phyloP scores from a whole-genome alignment of 768 basidiomycete genomes.

The Boletus edulis region DNA sequence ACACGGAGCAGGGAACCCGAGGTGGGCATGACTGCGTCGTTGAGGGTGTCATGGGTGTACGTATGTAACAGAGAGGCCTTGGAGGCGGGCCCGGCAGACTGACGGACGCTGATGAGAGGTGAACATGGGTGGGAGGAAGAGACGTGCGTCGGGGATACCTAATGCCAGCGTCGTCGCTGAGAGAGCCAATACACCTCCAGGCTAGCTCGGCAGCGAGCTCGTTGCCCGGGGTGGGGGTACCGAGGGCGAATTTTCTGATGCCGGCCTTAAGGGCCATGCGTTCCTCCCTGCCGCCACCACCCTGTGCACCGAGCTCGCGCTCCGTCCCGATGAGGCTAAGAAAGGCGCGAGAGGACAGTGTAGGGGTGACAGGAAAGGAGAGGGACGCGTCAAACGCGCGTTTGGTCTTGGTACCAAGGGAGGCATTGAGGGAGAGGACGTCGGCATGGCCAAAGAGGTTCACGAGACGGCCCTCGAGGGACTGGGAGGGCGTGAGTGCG shows the following conservation, averaged over 20 bases:
- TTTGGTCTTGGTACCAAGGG: constrained; percentile 85
- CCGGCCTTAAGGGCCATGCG: constrained; percentile 72
- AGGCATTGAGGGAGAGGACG: constrained; percentile 75
- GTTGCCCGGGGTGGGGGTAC: constrained; percentile 39
- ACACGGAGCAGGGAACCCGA: constrained; percentile 22
- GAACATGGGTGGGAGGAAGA: not conserved
- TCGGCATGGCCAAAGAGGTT: constrained; percentile 95
- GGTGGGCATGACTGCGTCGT: constrained; percentile 28
- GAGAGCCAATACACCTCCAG: constrained; percentile 67
- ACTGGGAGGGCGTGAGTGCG: constrained; percentile 39
- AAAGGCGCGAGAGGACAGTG: constrained; percentile 68
- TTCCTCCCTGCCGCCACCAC: constrained; percentile 27
- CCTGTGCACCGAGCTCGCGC: constrained; percentile 55
- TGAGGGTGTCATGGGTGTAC: constrained; percentile 55
- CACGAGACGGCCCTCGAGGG: constrained; percentile 73
- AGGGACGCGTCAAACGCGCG: constrained; percentile 75
- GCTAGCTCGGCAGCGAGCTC: constrained; percentile 86
- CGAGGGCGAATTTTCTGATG: constrained; percentile 23
- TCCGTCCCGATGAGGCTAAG: constrained; percentile 71
- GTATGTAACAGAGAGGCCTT: constrained; percentile 87
- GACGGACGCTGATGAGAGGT: constrained; percentile 60
- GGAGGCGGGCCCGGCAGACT: constrained; percentile 72
- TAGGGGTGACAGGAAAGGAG: constrained; percentile 55
- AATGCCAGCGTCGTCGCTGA: constrained; percentile 76
- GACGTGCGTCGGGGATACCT: constrained; percentile 44